phyloP scores from a whole-genome alignment of 2,329 filamentous ascomycete genomes.

The Colletotrichum simmondsii region DNA sequence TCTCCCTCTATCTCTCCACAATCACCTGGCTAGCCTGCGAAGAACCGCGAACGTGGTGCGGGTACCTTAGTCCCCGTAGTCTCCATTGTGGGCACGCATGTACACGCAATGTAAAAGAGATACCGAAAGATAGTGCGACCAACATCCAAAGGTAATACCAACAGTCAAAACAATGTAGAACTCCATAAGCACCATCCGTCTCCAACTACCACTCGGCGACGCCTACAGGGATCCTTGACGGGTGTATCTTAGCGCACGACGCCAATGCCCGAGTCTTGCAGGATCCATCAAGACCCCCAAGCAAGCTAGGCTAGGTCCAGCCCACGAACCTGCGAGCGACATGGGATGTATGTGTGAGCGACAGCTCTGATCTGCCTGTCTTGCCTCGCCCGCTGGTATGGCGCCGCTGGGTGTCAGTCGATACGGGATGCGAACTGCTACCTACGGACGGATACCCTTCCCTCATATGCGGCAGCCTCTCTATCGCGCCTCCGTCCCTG shows the following conservation, averaged over 20 bases:
- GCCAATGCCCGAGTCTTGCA: constrained; percentile 10
- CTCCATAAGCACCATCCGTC: not conserved
- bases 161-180: constrained; percentile 12
- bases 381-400: not conserved
- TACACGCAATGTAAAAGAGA: not conserved
- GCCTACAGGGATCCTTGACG: constrained; percentile 18
- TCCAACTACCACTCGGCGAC: constrained; percentile 13
- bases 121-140: constrained; percentile 9
- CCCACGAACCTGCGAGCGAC: constrained; percentile 18
- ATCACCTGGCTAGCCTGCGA: not conserved
- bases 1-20: not conserved
- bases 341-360: not conserved
- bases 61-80: constrained; percentile 4
- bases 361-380: not conserved
- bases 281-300: constrained; percentile 12
- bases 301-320: constrained; percentile 27
- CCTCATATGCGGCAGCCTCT: constrained; percentile 16
- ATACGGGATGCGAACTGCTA: constrained; percentile 1
- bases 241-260: constrained; percentile 24
- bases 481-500: constrained; percentile 9
- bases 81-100: not conserved
- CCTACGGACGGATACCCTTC: not conserved
- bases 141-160: not conserved
- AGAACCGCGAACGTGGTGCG: constrained; percentile 13
- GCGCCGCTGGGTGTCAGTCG: constrained; percentile 1